These are phyloP conservation scores for Knoxia roxburghii DNA, from an alignment of 257 asterid species.

Conservation along the genomic window DNA sequence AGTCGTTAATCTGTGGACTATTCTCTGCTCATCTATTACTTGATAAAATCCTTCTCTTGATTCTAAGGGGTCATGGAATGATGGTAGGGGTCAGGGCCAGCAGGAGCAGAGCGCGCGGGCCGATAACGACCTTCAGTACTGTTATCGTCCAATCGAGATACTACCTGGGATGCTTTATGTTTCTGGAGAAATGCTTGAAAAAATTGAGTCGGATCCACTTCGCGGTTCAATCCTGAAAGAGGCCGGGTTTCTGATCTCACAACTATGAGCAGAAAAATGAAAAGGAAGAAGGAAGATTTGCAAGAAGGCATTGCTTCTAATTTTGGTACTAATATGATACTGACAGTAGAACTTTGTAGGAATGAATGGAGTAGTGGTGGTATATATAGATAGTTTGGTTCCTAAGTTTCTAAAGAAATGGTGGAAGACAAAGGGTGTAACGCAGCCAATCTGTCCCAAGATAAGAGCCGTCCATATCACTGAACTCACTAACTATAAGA, in stretches of 20 bases:
- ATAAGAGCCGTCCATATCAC: constrained; percentile 22
- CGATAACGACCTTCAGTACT: constrained; percentile 14
- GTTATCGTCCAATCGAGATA: constrained; percentile 4
- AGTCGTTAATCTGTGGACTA: too few relatives aligned
- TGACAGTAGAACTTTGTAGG: background rate
- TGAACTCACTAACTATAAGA: constrained; percentile 8
- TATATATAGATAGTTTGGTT: background rate
- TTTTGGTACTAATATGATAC: background rate
- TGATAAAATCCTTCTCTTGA: background rate
- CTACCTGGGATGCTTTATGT: constrained; percentile 17
- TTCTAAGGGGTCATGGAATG: constrained; percentile 15
- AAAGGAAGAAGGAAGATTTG: constrained; percentile 26
- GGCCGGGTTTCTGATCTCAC: constrained; percentile 20
- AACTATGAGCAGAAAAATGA: constrained; percentile 21
- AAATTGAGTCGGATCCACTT: constrained; percentile 5
- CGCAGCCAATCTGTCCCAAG: constrained; percentile 20
- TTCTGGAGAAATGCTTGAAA: constrained; percentile 29
- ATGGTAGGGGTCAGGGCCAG: constrained; percentile 56
- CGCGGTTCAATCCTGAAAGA: background rate
- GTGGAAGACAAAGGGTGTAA: constrained; percentile 6
- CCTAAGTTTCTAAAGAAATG: background rate
- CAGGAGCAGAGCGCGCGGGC: constrained; percentile 33
- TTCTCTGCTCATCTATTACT: background rate
- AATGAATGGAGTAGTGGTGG: background rate
- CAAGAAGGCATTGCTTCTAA: constrained; percentile 24